Percentiles rank a stretch among this genome's conserved stretches.
Conservation (phyloP, 1,139 yeast genomes). For the Saccharomycopsis crataegensis region DNA sequence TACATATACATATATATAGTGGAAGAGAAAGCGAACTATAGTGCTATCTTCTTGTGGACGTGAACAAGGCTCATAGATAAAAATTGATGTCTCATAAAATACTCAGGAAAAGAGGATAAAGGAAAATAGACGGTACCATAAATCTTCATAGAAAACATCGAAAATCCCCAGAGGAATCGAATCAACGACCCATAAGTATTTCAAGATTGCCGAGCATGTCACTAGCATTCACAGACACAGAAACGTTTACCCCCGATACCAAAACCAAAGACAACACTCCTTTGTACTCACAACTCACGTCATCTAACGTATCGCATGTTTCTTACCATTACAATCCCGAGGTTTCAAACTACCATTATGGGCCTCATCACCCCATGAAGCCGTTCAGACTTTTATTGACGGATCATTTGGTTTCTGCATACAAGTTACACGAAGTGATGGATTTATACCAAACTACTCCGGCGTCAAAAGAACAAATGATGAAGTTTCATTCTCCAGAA, state of each 20-base stretch:
- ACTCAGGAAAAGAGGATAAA: too few species aligned
- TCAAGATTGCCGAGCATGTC: conserved; percentile 6
- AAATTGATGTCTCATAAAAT: too few species aligned
- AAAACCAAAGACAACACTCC: conserved; percentile 57
- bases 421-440: conserved; percentile 83
- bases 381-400: conserved; percentile 94
- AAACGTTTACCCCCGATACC: conserved; percentile 39
- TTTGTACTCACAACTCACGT: conserved; percentile 36
- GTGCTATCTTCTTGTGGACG: too few species aligned
- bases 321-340: conserved; percentile 87
- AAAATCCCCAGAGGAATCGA: too few species aligned
- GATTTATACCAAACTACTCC: conserved; percentile 77
- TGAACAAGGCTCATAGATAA: too few species aligned
- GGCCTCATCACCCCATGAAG: conserved; percentile 94
- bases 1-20: too few species aligned
- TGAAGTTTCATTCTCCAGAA: conserved; percentile 80
- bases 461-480: conserved; percentile 74
- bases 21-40: too few species aligned
- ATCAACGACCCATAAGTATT: too few species aligned
- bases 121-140: too few species aligned
- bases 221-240: conserved; percentile 20
- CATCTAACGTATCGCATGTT: conserved; percentile 46
- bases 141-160: too few species aligned
- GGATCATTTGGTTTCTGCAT: conserved; percentile 81
- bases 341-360: conserved; percentile 78